These are phyloP conservation scores for Phytophthora multivora DNA, from an alignment of 352 stramenopile genomes.

Conservation along the genomic window DNA sequence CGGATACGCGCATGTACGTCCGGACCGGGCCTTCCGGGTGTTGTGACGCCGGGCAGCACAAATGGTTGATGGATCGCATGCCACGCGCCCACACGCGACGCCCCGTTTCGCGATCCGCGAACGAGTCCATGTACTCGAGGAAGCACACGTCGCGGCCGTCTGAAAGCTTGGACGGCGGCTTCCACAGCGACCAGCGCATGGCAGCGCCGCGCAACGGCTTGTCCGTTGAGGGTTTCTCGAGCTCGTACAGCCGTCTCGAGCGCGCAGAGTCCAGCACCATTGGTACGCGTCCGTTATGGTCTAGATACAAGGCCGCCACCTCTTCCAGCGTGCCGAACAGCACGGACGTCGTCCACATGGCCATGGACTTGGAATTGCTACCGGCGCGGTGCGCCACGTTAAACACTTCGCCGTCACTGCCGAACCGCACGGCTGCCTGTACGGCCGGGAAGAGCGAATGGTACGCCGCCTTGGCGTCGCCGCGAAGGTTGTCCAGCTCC, in stretches of 20 bases:
- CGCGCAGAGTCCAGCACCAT: conserved; percentile 53
- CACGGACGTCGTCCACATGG: conserved; percentile 62
- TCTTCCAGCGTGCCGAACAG: conserved; percentile 66
- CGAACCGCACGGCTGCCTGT: conserved; percentile 40
- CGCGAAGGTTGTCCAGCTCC: conserved; percentile 36
- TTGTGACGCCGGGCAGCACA: conserved; percentile 61
- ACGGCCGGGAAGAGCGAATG: conserved; percentile 45
- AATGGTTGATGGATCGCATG: conserved; percentile 69
- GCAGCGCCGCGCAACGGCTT: conserved; percentile 49
- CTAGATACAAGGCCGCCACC: conserved; percentile 62
- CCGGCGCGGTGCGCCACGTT: conserved; percentile 37
- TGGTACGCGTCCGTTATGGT: conserved; percentile 43
- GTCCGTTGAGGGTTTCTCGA: conserved; percentile 46
- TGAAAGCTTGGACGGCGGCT: conserved; percentile 53
- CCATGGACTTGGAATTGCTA: conserved; percentile 48
- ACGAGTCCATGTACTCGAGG: conserved; percentile 73
- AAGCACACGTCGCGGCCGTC: conserved; percentile 61
- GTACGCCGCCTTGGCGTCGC: conserved; percentile 38
- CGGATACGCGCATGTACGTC: conserved; percentile 57
- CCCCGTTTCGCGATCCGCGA: conserved; percentile 59
- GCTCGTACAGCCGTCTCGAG: conserved; percentile 56
- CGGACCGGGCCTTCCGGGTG: conserved; percentile 58
- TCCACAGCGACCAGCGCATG: conserved; percentile 69
- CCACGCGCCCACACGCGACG: conserved; percentile 68
- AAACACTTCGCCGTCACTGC: conserved; percentile 40